Evolutionary conservation across 129 eudicot genomes (phyloP).

Genomic region (Rutidosis leptorrhynchoides): DNA sequence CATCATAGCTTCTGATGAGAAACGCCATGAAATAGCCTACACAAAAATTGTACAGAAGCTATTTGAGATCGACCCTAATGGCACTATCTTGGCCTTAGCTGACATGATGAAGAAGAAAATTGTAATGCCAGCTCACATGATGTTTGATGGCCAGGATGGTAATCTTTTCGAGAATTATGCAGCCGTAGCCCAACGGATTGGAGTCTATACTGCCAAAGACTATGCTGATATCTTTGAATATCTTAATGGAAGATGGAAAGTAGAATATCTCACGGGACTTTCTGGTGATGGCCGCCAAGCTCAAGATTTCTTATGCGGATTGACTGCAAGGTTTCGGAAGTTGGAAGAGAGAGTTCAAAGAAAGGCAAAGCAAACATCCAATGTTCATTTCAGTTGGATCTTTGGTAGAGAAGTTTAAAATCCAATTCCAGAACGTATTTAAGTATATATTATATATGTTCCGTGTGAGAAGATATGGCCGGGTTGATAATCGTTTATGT

Average conservation of each 20-base stretch:
- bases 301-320: slow-evolving; percentile 77
- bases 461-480: too few relatives aligned
- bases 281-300: slow-evolving; percentile 76
- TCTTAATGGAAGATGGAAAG: slow-evolving; percentile 76
- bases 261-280: slow-evolving; percentile 56
- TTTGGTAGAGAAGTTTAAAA: too few relatives aligned
- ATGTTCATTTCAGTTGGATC: too few relatives aligned
- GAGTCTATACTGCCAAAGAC: slow-evolving; percentile 81
- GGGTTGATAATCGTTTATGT: too few relatives aligned
- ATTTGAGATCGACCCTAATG: slow-evolving; percentile 83
- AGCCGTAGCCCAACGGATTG: slow-evolving; percentile 83
- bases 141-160: slow-evolving; percentile 81
- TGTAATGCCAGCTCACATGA: slow-evolving; percentile 89
- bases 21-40: slow-evolving; percentile 89
- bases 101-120: slow-evolving; percentile 97
- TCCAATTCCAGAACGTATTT: too few relatives aligned
- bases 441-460: too few relatives aligned
- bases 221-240: slow-evolving; percentile 86
- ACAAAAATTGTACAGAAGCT: slow-evolving; percentile 84
- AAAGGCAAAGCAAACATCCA: too few relatives aligned
- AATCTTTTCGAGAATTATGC: slow-evolving; percentile 77
- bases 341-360: too few relatives aligned
- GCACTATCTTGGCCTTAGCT: slow-evolving; percentile 66
- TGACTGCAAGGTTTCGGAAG: slow-evolving; percentile 75
- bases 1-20: slow-evolving; percentile 81